Percentiles rank a stretch among this genome's conserved stretches.
Evolutionary conservation across 345 rosid species (phyloP).

Genomic region (Cardamine resedifolia): DNA sequence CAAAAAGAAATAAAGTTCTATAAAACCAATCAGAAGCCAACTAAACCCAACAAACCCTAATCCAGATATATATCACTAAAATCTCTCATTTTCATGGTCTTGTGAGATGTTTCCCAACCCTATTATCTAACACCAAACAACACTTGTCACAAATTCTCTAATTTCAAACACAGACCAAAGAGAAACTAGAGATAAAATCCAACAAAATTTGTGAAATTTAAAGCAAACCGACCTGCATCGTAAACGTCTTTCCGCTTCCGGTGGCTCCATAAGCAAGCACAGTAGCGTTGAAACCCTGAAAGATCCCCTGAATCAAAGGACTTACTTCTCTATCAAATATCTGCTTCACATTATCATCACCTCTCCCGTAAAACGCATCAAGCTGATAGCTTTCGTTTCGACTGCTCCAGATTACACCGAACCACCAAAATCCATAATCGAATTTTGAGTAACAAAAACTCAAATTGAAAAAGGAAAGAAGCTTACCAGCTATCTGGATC

Average conservation of each 20-base stretch:
- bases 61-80: neutral
- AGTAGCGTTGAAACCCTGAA: conserved; percentile 69
- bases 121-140: no score
- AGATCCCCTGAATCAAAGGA: conserved; percentile 63
- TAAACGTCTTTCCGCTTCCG: conserved; percentile 91
- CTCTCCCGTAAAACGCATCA: conserved; percentile 75
- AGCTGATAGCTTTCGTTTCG: conserved; percentile 72
- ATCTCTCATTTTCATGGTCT: neutral
- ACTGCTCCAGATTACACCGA: conserved; percentile 39
- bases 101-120: no score
- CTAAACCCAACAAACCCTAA: neutral
- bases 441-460: neutral
- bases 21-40: neutral
- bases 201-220: neutral
- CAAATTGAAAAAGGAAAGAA: neutral
- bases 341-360: conserved; percentile 57
- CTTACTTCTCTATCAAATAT: conserved; percentile 74
- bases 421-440: neutral
- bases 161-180: no score
- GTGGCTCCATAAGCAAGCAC: conserved; percentile 95
- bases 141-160: no score
- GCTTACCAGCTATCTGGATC: conserved; percentile 71
- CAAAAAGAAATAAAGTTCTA: neutral
- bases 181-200: no score
- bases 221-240: conserved; percentile 70